A percentile compares a stretch with the other conserved stretches of the same genome.
Conservation (phyloP, 495 filamentous ascomycete genomes). For the Chaetomium fimeti region DNA sequence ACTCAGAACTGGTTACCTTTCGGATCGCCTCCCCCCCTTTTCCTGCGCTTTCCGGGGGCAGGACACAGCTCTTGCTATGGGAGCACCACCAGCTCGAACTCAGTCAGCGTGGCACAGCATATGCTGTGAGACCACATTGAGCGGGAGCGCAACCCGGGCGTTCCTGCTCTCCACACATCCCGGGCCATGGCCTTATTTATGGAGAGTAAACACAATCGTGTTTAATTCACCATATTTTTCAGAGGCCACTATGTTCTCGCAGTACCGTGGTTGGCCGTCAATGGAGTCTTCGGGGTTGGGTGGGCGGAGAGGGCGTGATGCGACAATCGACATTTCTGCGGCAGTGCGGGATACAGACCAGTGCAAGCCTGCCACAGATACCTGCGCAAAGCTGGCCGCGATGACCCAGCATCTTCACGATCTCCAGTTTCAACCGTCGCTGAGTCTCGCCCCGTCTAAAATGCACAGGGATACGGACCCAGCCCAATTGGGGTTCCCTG, state of each 20-base stretch:
- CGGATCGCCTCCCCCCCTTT: not conserved
- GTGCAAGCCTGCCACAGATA: constrained; percentile 24
- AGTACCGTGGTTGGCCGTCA: not conserved
- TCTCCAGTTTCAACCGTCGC: constrained; percentile 8
- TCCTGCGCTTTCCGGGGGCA: constrained; percentile 12
- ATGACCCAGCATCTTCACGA: constrained; percentile 1
- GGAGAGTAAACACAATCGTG: not conserved
- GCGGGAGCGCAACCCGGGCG: not conserved
- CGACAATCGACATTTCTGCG: constrained; percentile 7
- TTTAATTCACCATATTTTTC: too few relatives aligned
- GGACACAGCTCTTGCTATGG: constrained; percentile 9
- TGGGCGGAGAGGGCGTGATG: not conserved
- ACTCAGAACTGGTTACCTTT: not conserved
- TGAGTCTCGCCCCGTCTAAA: constrained; percentile 13
- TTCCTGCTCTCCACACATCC: not conserved
- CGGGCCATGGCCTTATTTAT: not conserved
- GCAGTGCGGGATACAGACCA: constrained; percentile 13
- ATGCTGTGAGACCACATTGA: constrained; percentile 26
- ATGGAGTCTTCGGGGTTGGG: constrained; percentile 17
- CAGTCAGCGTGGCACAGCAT: constrained; percentile 27
- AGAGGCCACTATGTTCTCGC: not conserved
- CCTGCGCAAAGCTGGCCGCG: constrained; percentile 7
- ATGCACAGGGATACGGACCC: constrained; percentile 16
- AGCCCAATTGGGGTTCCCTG: constrained; percentile 23
- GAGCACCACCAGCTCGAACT: constrained; percentile 1